These are phyloP conservation scores for Casaregolazyma suthepensis DNA, from an alignment of 1,139 yeast genomes.

Conservation along the genomic window DNA sequence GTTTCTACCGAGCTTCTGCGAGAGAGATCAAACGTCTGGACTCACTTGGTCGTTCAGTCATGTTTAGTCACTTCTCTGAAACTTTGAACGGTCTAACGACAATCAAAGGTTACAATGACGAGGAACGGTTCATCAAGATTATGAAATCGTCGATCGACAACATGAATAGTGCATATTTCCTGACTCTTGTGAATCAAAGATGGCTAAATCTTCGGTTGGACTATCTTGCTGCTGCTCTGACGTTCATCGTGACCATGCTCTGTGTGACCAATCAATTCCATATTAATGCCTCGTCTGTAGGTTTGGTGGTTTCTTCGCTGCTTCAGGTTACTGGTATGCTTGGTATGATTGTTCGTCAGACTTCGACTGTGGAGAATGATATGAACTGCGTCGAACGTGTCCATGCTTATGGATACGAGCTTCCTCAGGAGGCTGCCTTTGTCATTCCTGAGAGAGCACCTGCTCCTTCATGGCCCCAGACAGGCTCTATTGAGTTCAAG, in stretches of 20 bases:
- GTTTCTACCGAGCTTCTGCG: conserved; percentile 69
- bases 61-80: conserved; percentile 74
- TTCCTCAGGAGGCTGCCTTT: conserved; percentile 58
- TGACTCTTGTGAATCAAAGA: conserved; percentile 65
- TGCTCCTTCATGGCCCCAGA: conserved; percentile 60
- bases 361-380: conserved; percentile 71
- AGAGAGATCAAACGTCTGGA: conserved; percentile 81
- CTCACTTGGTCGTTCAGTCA: conserved; percentile 67
- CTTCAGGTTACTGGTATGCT: conserved; percentile 26
- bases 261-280: conserved; percentile 60
- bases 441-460: conserved; percentile 52
- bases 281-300: conserved; percentile 60
- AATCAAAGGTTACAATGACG: conserved; percentile 55
- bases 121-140: conserved; percentile 43
- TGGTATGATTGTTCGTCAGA: conserved; percentile 37
- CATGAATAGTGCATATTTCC: conserved; percentile 66
- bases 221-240: conserved; percentile 42
- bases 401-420: conserved; percentile 59
- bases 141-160: conserved; percentile 49
- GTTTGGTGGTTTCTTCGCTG: conserved; percentile 54
- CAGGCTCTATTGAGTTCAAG: conserved; percentile 53
- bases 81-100: conserved; percentile 65
- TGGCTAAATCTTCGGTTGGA: conserved; percentile 71
- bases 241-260: conserved; percentile 47
- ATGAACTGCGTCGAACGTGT: conserved; percentile 85